A percentile compares a stretch with the other conserved stretches of the same genome.
phyloP scores from a whole-genome alignment of 2,329 filamentous ascomycete species.

The Scedosporium aurantiacum region DNA sequence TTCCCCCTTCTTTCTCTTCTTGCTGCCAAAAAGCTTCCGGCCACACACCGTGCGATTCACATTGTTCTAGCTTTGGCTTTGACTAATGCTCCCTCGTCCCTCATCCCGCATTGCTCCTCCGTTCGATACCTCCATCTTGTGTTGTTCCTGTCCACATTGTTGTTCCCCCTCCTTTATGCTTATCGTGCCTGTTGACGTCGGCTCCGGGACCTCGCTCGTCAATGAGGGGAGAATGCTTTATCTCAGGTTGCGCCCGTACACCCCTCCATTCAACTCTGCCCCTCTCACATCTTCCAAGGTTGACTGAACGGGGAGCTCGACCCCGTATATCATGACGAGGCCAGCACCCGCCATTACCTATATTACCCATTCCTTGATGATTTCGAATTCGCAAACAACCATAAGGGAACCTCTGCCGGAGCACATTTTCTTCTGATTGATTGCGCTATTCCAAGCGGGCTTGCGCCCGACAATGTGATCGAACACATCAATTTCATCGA shows the following conservation, averaged over 20 bases:
- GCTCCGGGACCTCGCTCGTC: neutral
- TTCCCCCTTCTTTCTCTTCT: no score
- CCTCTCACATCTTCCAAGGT: neutral
- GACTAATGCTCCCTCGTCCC: no score
- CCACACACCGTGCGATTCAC: no score
- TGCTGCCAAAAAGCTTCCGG: no score
- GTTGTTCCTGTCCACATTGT: no score
- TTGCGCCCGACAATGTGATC: neutral
- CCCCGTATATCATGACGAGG: neutral
- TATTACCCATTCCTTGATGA: neutral
- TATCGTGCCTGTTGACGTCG: neutral
- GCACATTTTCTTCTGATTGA: neutral
- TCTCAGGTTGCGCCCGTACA: neutral
- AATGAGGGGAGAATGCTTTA: neutral
- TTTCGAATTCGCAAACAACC: neutral
- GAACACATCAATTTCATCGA: neutral
- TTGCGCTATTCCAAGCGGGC: neutral
- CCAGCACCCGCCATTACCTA: neutral
- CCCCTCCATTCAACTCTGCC: neutral
- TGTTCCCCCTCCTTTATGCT: no score
- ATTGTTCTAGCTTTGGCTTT: no score
- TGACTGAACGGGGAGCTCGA: neutral
- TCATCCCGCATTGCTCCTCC: no score
- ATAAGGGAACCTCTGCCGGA: neutral
- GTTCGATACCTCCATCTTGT: no score